These are phyloP conservation scores for Talaromyces sp. DNA, from an alignment of 2,329 filamentous ascomycete species.

Conservation along the genomic window DNA sequence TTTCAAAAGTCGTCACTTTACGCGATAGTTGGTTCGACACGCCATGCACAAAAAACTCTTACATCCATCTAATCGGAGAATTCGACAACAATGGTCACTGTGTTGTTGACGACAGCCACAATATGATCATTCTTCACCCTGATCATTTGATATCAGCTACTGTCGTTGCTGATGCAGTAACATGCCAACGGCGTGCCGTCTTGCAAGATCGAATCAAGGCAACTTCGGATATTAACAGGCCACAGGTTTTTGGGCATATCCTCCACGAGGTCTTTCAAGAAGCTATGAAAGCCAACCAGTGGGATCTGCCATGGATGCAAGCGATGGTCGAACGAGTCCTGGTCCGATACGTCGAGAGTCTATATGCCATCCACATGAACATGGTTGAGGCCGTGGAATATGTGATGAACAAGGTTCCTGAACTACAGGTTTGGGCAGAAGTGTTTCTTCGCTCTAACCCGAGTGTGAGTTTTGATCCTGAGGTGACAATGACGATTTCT, in stretches of 20 bases:
- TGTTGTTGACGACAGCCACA: conserved; percentile 73
- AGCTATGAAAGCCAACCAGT: conserved; percentile 74
- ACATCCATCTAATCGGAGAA: conserved; percentile 78
- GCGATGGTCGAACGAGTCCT: conserved; percentile 62
- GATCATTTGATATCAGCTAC: conserved; percentile 94
- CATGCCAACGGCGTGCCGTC: conserved; percentile 82
- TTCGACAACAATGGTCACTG: conserved; percentile 68
- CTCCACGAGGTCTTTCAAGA: conserved; percentile 95
- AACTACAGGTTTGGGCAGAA: conserved; percentile 76
- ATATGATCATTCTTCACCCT: conserved; percentile 86
- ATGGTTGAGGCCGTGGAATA: conserved; percentile 69
- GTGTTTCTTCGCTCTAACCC: conserved; percentile 70
- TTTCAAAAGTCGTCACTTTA: conserved; percentile 63
- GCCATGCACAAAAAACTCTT: conserved; percentile 65
- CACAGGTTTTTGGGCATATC: conserved; percentile 86
- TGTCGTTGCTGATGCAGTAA: conserved; percentile 92
- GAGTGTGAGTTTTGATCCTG: conserved; percentile 44
- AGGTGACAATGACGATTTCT: background rate
- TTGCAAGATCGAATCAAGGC: conserved; percentile 93
- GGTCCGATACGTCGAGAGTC: conserved; percentile 75
- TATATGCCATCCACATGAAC: conserved; percentile 80
- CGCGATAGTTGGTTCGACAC: conserved; percentile 85
- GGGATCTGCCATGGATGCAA: conserved; percentile 65
- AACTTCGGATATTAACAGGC: conserved; percentile 69
- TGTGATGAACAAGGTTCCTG: conserved; percentile 73